Base-by-base conservation (phyloP, 2,329 filamentous ascomycete species). In the Simplicillium sp. region DNA sequence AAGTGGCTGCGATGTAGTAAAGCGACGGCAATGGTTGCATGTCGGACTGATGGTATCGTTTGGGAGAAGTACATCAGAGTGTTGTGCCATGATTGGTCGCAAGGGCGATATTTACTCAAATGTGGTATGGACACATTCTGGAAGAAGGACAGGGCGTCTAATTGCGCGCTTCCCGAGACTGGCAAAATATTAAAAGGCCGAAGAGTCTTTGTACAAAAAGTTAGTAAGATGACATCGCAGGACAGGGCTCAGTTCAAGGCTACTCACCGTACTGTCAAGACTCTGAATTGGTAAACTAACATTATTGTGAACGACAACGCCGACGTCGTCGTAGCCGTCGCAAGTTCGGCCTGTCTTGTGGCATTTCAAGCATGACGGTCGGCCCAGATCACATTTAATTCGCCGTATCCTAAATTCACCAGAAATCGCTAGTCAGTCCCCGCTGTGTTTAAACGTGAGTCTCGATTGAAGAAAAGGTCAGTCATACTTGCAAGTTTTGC, bases 401-500 rank as follows among this genome's bases (percentile, higher is more conserved):
- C 59, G 53, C 45, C 59, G 52, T 50, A 60, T 62, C 44, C 61
- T 63, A 25, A 35, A 38, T 20, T 34, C 33, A 29, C 20, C 40
- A 20, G 18, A 14, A 42, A 38, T n/a, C 34, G 42, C 52, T 31
- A 50, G 46, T 43, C 43, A 36, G 14, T 12, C 15, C 8, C 34
- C 29, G 32, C 28, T 42, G 25, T 41, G 3, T 38, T 46, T 42
- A 28, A 42, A 43, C 32, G 25, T 25, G 41, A 35, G 34, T 4
- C 16, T 36, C 36, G 37, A 36, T 42, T 36, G 5, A 14, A 37
- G 17, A 14, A 13, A 38, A 44, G 40, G 38, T 39, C 42, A 46
- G 37, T 54, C 60, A 58, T 42, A 64, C 60, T 64, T 64, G 60
- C 60, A 64, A 34, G 60, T 64, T 47, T 58, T 62, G 47, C 60